These are phyloP conservation scores for Neopestalotiopsis sp. DNA, from an alignment of 2,329 filamentous ascomycete species.

Conservation along the genomic window DNA sequence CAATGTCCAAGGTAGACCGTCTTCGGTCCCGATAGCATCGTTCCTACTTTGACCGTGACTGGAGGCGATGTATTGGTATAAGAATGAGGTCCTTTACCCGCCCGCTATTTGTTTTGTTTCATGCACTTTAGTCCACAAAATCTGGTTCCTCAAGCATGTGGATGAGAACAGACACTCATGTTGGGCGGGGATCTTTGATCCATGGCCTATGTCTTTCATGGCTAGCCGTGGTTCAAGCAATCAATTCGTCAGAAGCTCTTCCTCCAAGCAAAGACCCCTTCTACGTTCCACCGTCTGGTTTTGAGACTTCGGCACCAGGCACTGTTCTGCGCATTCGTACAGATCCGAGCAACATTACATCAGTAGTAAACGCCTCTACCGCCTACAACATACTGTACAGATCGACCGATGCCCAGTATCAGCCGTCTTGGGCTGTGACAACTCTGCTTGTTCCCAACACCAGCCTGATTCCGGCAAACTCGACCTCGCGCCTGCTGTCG, in stretches of 20 bases:
- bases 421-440: constrained; percentile 41
- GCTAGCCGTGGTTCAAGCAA: background rate
- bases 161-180: background rate
- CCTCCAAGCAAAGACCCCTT: constrained; percentile 28
- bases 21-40: background rate
- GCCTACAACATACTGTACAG: constrained; percentile 41
- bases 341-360: constrained; percentile 28
- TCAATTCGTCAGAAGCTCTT: constrained; percentile 4
- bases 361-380: constrained; percentile 28
- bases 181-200: background rate
- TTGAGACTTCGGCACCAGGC: constrained; percentile 33
- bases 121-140: background rate
- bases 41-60: background rate
- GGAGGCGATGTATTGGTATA: background rate
- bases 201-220: background rate
- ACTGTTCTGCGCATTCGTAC: constrained; percentile 38
- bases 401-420: constrained; percentile 35
- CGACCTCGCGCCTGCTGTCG: constrained; percentile 37
- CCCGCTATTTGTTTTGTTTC: background rate
- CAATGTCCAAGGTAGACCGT: background rate
- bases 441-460: constrained; percentile 38
- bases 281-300: constrained; percentile 26
- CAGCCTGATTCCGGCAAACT: background rate
- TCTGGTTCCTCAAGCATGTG: background rate
- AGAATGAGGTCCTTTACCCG: background rate